phyloP scores from a whole-genome alignment of 2,329 filamentous ascomycete genomes.

The Talaromyces sp. region DNA sequence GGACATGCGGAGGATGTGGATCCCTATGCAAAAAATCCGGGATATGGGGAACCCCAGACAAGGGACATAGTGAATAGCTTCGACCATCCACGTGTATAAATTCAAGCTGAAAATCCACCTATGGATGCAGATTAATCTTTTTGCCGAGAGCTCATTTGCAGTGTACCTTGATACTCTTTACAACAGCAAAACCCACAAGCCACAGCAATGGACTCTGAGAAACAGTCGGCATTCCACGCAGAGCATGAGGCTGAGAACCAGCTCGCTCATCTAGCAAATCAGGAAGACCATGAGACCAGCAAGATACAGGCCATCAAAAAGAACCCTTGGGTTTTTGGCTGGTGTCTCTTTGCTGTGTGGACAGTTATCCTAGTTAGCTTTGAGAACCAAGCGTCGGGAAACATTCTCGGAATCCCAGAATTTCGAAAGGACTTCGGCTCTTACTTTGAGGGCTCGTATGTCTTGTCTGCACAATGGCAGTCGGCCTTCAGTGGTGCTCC shows the following conservation, averaged over 20 bases:
- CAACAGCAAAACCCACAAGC: neutral
- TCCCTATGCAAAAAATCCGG: neutral
- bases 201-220: neutral
- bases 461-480: slow-evolving; percentile 45
- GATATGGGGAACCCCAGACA: neutral
- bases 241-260: slow-evolving; percentile 29
- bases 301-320: neutral
- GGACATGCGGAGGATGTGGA: neutral
- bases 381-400: neutral
- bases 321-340: neutral
- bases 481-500: slow-evolving; percentile 45
- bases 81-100: neutral
- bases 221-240: neutral
- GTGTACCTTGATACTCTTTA: neutral
- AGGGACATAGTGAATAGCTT: neutral
- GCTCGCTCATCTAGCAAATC: neutral
- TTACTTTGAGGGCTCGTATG: slow-evolving; percentile 36
- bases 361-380: neutral
- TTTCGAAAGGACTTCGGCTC: slow-evolving; percentile 48
- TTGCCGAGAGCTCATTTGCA: neutral
- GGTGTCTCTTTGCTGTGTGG: slow-evolving; percentile 1
- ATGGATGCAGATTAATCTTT: neutral
- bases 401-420: slow-evolving; percentile 33
- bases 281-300: neutral
- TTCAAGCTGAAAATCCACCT: neutral